phyloP scores from a whole-genome alignment of 2,329 filamentous ascomycete species.

The Pseudogymnoascus sp. region DNA sequence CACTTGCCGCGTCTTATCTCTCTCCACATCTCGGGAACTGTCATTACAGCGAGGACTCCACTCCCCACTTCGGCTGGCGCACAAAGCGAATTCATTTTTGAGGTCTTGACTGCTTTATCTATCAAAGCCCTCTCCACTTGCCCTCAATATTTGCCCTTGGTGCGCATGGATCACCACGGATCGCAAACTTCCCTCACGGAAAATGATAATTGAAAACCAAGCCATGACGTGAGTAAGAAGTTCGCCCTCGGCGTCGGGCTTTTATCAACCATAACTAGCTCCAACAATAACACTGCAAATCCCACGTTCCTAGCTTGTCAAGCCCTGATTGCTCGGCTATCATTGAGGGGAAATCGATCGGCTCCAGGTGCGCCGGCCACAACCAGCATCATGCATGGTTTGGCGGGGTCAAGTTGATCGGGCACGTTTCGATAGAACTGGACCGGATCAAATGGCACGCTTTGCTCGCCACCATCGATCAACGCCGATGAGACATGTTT shows the following conservation, averaged over 20 bases:
- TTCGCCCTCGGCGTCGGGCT: not conserved
- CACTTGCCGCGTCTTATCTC: slow-evolving; percentile 4
- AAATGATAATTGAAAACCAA: not conserved
- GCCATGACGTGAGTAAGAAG: not conserved
- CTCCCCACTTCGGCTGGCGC: not conserved
- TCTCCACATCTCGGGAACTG: slow-evolving; percentile 7
- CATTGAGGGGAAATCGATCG: slow-evolving; percentile 6
- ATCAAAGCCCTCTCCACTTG: slow-evolving; percentile 1
- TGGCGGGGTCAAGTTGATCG: slow-evolving; percentile 7
- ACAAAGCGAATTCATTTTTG: not conserved
- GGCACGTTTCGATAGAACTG: slow-evolving; percentile 3
- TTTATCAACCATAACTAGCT: not conserved
- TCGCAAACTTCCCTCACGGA: not conserved
- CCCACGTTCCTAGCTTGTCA: slow-evolving; percentile 5
- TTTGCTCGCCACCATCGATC: not conserved
- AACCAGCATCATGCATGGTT: slow-evolving; percentile 5
- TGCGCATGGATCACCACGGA: not conserved
- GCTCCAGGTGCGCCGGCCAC: not conserved
- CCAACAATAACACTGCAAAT: slow-evolving; percentile 2
- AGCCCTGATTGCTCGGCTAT: slow-evolving; percentile 1
- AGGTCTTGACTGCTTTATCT: not conserved
- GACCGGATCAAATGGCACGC: not conserved
- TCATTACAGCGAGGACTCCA: not conserved
- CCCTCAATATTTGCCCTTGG: not conserved
- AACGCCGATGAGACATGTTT: slow-evolving; percentile 5